A percentile compares a stretch with the other conserved stretches of the same genome.
These are phyloP conservation scores for Sporothrix protearum DNA, from an alignment of 2,329 filamentous ascomycete species.

Conservation along the genomic window DNA sequence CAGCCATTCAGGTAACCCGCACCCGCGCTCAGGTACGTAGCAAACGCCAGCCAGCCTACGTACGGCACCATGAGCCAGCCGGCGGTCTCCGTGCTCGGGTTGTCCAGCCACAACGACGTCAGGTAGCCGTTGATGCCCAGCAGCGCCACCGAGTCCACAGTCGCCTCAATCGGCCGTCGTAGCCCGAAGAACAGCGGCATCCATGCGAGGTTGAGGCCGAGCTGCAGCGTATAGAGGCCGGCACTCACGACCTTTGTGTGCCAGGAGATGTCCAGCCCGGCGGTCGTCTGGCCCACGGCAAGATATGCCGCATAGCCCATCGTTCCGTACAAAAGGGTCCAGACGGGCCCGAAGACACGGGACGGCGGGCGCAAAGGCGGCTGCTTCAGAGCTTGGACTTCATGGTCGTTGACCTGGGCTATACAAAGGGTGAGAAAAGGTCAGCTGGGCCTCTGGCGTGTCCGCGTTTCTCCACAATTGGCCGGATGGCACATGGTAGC, in stretches of 20 bases:
- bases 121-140: constrained; percentile 70
- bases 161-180: constrained; percentile 68
- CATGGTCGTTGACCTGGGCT: constrained; percentile 21
- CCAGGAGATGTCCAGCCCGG: constrained; percentile 53
- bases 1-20: constrained; percentile 67
- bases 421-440: not conserved
- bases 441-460: not conserved
- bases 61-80: constrained; percentile 78
- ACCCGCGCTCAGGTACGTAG: constrained; percentile 74
- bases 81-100: constrained; percentile 44
- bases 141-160: constrained; percentile 70
- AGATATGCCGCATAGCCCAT: constrained; percentile 91
- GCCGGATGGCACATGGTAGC: not conserved
- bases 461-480: too few species aligned
- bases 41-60: constrained; percentile 80
- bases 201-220: constrained; percentile 81
- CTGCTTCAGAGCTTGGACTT: constrained; percentile 52
- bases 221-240: constrained; percentile 80
- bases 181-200: constrained; percentile 90
- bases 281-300: constrained; percentile 62
- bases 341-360: constrained; percentile 61
- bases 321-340: constrained; percentile 64
- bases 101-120: constrained; percentile 61
- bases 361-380: constrained; percentile 60
- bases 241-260: constrained; percentile 63